Evolutionary conservation across 2,329 filamentous ascomycete genomes (phyloP).

Genomic region (Clarireedia monteithiana): DNA sequence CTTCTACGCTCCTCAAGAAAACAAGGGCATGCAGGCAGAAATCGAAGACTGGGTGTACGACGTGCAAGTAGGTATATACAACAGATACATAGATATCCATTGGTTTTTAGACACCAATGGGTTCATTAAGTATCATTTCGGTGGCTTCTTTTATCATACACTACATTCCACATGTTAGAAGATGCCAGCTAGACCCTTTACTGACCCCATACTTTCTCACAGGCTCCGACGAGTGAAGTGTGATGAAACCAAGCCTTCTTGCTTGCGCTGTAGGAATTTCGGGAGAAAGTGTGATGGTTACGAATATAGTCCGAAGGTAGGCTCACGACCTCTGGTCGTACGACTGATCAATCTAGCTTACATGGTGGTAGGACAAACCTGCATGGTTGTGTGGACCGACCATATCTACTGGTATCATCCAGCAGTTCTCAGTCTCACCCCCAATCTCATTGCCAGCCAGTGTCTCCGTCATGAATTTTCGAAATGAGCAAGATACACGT

Average conservation of each 20-base stretch:
- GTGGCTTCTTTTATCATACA: constrained; percentile 10
- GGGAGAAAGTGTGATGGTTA: constrained; percentile 10
- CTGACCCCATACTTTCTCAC: neutral
- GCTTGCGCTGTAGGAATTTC: constrained; percentile 7
- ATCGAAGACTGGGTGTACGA: constrained; percentile 10
- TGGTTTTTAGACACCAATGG: neutral
- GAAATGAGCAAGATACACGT: constrained; percentile 13
- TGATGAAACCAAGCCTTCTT: constrained; percentile 10
- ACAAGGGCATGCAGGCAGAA: constrained; percentile 24
- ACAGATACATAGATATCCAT: neutral
- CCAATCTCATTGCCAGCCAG: neutral
- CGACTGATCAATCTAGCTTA: neutral
- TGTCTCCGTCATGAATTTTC: constrained; percentile 9
- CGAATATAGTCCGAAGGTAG: constrained; percentile 9
- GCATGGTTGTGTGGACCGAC: constrained; percentile 7
- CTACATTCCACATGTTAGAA: constrained; percentile 1
- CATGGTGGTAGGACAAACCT: constrained; percentile 1
- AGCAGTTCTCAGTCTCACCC: neutral
- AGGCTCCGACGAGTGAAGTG: constrained; percentile 10
- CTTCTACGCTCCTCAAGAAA: constrained; percentile 1
- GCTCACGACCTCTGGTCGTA: neutral
- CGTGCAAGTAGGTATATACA: constrained; percentile 8
- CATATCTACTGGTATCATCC: constrained; percentile 6
- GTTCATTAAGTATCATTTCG: neutral
- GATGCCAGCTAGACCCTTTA: neutral